Evolutionary conservation across 2,329 filamentous ascomycete genomes (phyloP), one percentile per base, ranked within the genome.

Genomic region (Elsinoe ampelina): DNA sequence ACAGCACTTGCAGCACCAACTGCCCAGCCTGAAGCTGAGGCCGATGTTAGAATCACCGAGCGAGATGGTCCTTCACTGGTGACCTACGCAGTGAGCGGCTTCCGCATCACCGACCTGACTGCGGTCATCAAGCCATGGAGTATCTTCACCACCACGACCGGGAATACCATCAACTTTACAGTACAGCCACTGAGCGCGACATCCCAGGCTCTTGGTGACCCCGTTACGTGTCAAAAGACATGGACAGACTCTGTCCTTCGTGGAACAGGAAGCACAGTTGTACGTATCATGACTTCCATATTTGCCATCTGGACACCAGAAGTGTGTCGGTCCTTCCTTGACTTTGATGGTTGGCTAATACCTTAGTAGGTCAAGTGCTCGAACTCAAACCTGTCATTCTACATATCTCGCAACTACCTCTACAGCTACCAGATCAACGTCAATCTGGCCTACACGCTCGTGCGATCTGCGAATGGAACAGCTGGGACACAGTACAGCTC

Each of bases 111-210:
- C 17, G 19, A 36, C 35, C 26, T 52, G 12, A 19, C 5, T 15
- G 12, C 48, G 8, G 35, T 39, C 32, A 52, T 52, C 48, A 52
- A 52, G 32, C 48, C 48, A 8, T 52, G 48, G 48, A 52, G 32
- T 19, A 7, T 52, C 15, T 36, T 52, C 48, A 52, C 48, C 32
- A 32, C 32, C 6, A 38, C 48, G 3, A 52, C 48, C 8, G 48
- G 48, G 7, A 52, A 52, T 17, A 39, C 3, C 15, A 35, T 52
- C 34, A 38, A 11, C 17, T 52, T 52, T 19, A 52, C 48, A 3
- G 48, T n/a, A 6, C 48, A 52, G 12, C 48, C 48, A n/a, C 26
- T 39, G 32, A 39, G 26, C 13, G 15, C 48, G 5, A 52, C 5
- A 5, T 39, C 39, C n/a, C 34, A 39, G 34, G 38, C 36, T 15